A percentile compares a stretch with the other conserved stretches of the same genome.
Conservation (phyloP, 345 rosid genomes). For the Aquilaria yunnanensis region DNA sequence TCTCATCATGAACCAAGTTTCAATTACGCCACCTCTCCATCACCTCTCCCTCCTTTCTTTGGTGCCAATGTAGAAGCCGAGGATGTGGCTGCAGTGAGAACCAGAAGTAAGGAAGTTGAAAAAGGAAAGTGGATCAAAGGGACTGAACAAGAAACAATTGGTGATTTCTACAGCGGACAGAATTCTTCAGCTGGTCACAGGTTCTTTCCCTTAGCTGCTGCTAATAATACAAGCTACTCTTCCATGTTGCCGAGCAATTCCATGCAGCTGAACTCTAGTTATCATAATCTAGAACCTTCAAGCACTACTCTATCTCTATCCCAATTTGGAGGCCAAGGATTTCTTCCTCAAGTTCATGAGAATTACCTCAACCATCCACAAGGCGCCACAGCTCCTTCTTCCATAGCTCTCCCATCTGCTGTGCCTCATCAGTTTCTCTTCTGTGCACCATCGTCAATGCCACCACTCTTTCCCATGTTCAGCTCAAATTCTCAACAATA, state of each 20-base stretch:
- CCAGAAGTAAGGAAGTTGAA: slow-evolving; percentile 30
- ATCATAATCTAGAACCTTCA: slow-evolving; percentile 58
- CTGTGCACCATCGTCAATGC: slow-evolving; percentile 50
- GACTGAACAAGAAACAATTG: slow-evolving; percentile 28
- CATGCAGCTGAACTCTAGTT: slow-evolving; percentile 29
- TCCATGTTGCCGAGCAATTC: slow-evolving; percentile 31
- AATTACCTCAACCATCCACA: slow-evolving; percentile 20
- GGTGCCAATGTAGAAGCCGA: slow-evolving; percentile 31
- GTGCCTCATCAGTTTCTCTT: slow-evolving; percentile 47
- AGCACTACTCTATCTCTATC: slow-evolving; percentile 44
- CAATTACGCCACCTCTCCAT: slow-evolving; percentile 4
- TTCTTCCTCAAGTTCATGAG: slow-evolving; percentile 34
- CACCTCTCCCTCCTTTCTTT: slow-evolving; percentile 27
- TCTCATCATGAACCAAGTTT: slow-evolving; percentile 12
- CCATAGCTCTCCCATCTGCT: slow-evolving; percentile 27
- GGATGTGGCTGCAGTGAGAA: slow-evolving; percentile 32
- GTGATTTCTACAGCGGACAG: slow-evolving; percentile 19
- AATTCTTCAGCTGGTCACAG: slow-evolving; percentile 33
- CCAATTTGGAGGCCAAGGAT: slow-evolving; percentile 60
- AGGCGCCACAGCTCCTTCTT: slow-evolving; percentile 18
- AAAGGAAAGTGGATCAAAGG: slow-evolving; percentile 66
- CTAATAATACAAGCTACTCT: slow-evolving; percentile 6
- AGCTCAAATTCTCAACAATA: slow-evolving; percentile 31
- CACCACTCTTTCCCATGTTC: slow-evolving; percentile 49
- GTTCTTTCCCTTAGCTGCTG: slow-evolving; percentile 30